Conservation (phyloP, 805 yeast genomes). For the Huiozyma sinensis region DNA sequence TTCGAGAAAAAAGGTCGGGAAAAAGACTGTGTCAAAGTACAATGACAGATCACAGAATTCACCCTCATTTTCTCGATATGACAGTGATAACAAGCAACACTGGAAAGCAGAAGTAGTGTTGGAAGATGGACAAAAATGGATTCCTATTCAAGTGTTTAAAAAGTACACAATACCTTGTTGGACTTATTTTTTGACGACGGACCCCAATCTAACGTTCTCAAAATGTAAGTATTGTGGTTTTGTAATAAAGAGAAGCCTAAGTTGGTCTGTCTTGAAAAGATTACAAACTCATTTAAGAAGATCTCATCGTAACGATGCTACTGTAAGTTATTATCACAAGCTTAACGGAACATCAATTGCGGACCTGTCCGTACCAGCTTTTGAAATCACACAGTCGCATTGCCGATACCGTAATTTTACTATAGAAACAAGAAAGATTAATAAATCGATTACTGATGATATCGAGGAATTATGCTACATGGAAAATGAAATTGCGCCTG, state of each 20-base stretch:
- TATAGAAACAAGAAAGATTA: neutral
- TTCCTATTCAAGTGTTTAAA: slow-evolving; percentile 4
- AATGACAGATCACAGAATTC: too few relatives aligned
- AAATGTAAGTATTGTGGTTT: slow-evolving; percentile 10
- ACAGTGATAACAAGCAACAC: neutral
- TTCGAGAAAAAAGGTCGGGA: too few relatives aligned
- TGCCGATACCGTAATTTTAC: neutral
- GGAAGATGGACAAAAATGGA: slow-evolving; percentile 6
- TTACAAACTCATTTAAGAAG: slow-evolving; percentile 6
- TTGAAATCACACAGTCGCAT: neutral
- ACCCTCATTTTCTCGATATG: too few relatives aligned
- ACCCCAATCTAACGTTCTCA: neutral
- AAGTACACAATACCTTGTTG: slow-evolving; percentile 5
- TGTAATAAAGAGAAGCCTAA: slow-evolving; percentile 1
- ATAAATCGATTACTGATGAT: neutral
- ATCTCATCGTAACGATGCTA: slow-evolving; percentile 2
- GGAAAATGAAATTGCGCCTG: neutral
- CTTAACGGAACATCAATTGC: too few relatives aligned
- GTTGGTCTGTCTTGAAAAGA: neutral
- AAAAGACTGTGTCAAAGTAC: too few relatives aligned
- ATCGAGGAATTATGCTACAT: neutral
- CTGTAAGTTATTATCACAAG: neutral
- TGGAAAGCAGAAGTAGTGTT: slow-evolving; percentile 1
- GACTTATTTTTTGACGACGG: slow-evolving; percentile 9
- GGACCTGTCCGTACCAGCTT: neutral